These are phyloP conservation scores for Candolleomyces efflorescens DNA, from an alignment of 768 basidiomycete genomes.

Conservation along the genomic window DNA sequence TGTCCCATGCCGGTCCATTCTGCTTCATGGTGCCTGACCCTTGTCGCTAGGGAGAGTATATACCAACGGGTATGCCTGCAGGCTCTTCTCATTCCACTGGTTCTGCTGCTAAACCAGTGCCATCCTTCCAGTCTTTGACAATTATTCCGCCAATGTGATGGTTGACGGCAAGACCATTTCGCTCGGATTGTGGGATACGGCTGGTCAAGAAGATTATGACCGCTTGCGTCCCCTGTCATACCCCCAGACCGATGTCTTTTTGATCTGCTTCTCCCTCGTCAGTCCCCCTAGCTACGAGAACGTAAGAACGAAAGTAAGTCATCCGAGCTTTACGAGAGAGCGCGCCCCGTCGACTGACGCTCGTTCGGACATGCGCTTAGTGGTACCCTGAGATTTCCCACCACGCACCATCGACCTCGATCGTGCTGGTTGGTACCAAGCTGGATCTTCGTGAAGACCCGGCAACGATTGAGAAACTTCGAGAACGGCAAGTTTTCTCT, in stretches of 20 bases:
- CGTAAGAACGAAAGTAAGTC: conserved; percentile 89
- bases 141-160: conserved; percentile 98
- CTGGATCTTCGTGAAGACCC: conserved; percentile 96
- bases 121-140: conserved; percentile 78
- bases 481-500: conserved; percentile 63
- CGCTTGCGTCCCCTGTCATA: conserved; percentile 96
- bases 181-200: conserved; percentile 99
- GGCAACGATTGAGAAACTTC: conserved; percentile 85
- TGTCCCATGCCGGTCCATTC: conserved; percentile 25
- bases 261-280: conserved; percentile 98
- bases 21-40: conserved; percentile 14
- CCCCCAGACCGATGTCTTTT: conserved; percentile 98
- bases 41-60: conserved; percentile 80
- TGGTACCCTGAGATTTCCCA: conserved; percentile 98
- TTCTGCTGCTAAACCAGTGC: background rate
- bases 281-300: conserved; percentile 98
- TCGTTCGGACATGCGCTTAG: conserved; percentile 34
- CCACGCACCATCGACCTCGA: conserved; percentile 91
- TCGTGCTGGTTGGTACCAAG: conserved; percentile 95
- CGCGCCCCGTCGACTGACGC: background rate
- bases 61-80: conserved; percentile 73
- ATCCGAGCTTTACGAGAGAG: background rate
- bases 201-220: conserved; percentile 99
- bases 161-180: conserved; percentile 99
- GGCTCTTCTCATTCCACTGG: conserved; percentile 5